phyloP scores from a whole-genome alignment of 257 asterid species.

The Pogostemon cablin region DNA sequence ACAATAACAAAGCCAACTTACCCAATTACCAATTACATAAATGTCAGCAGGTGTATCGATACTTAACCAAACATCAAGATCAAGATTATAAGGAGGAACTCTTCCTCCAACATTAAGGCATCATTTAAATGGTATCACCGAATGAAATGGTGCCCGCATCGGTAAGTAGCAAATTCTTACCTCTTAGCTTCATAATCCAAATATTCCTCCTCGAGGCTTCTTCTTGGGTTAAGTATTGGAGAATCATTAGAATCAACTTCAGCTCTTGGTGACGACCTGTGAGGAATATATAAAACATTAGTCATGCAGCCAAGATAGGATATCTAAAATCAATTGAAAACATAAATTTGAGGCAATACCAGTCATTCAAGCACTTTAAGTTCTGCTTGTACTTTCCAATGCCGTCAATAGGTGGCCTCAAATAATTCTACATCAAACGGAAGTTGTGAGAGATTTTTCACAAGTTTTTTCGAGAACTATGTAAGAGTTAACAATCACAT shows the following conservation, averaged over 20 bases:
- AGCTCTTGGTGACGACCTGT: conserved; percentile 56
- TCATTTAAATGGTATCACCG: not conserved
- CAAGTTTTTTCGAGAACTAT: conserved; percentile 16
- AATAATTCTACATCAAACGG: conserved; percentile 62
- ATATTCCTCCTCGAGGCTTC: conserved; percentile 94
- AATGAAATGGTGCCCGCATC: conserved; percentile 2
- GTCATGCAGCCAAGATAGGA: conserved; percentile 1
- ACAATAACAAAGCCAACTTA: conserved; percentile 31
- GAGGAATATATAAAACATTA: conserved; percentile 27
- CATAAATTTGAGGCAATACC: conserved; percentile 48
- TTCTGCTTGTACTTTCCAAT: conserved; percentile 82
- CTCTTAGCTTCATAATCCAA: conserved; percentile 78
- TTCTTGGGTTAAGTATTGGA: conserved; percentile 58
- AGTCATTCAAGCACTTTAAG: conserved; percentile 66
- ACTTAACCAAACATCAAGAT: conserved; percentile 78
- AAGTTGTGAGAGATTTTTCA: conserved; percentile 12
- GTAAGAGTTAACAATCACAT: not conserved
- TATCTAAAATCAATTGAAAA: conserved; percentile 12
- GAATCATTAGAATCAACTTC: conserved; percentile 49
- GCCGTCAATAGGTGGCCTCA: conserved; percentile 77
- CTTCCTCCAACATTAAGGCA: conserved; percentile 53
- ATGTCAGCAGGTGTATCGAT: conserved; percentile 79
- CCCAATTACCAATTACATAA: conserved; percentile 87
- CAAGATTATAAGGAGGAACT: conserved; percentile 66
- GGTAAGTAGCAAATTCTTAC: conserved; percentile 36